Evolutionary conservation across 2,329 filamentous ascomycete species (phyloP).

Genomic region (Alternaria brassicicola): DNA sequence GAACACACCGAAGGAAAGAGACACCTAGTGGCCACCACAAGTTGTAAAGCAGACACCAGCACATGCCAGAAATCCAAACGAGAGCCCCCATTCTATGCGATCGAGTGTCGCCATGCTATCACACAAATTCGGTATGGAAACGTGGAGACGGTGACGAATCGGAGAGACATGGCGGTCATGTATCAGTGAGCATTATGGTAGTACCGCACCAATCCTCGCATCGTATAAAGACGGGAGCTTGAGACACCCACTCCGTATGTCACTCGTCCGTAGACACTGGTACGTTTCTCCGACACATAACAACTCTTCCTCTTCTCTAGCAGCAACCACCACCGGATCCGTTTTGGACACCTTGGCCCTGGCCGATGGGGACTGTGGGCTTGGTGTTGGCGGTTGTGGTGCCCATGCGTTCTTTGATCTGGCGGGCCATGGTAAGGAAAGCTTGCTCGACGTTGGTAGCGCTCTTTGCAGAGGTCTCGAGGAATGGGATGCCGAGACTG

Average conservation of each 20-base stretch:
- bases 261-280: slow-evolving; percentile 22
- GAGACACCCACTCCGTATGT: slow-evolving; percentile 39
- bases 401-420: slow-evolving; percentile 99
- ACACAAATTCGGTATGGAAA: slow-evolving; percentile 22
- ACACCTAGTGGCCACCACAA: slow-evolving; percentile 39
- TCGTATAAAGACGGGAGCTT: slow-evolving; percentile 28
- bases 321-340: slow-evolving; percentile 88
- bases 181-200: slow-evolving; percentile 39
- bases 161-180: slow-evolving; percentile 24
- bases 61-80: slow-evolving; percentile 40
- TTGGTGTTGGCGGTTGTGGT: slow-evolving; percentile 98
- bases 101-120: slow-evolving; percentile 34
- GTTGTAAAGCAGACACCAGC: slow-evolving; percentile 32
- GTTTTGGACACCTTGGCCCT: slow-evolving; percentile 91
- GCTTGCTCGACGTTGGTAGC: slow-evolving; percentile 99
- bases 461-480: slow-evolving; percentile 99
- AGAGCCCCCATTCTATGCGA: slow-evolving; percentile 35
- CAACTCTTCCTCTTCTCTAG: slow-evolving; percentile 59
- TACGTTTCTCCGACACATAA: slow-evolving; percentile 17
- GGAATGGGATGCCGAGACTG: slow-evolving; percentile 97
- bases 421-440: slow-evolving; percentile 99
- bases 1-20: slow-evolving; percentile 26
- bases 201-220: slow-evolving; percentile 29
- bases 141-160: slow-evolving; percentile 27
- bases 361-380: slow-evolving; percentile 93